phyloP scores from a whole-genome alignment of 805 yeast genomes.

The Nakazawaea wickerhamii region DNA sequence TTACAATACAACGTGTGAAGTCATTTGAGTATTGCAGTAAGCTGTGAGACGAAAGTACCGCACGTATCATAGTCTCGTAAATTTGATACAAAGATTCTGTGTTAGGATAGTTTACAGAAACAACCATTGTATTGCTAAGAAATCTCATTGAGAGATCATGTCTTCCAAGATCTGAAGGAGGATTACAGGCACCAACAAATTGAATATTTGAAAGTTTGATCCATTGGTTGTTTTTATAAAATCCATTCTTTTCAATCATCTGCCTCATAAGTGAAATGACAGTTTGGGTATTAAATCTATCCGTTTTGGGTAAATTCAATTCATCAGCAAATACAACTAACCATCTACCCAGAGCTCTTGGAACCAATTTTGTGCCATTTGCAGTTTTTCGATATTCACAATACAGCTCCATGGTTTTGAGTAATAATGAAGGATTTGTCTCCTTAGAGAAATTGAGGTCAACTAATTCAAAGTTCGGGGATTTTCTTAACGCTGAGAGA shows the following conservation, averaged over 20 bases:
- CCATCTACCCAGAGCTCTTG: slow-evolving; percentile 59
- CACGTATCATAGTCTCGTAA: slow-evolving; percentile 51
- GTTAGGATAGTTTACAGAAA: slow-evolving; percentile 80
- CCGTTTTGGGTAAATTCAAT: slow-evolving; percentile 72
- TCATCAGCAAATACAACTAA: slow-evolving; percentile 89
- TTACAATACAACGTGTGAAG: slow-evolving; percentile 62
- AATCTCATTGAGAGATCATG: slow-evolving; percentile 52
- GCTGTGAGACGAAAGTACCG: slow-evolving; percentile 58
- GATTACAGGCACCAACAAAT: slow-evolving; percentile 94
- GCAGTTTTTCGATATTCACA: slow-evolving; percentile 54
- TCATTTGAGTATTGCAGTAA: slow-evolving; percentile 46
- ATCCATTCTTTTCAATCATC: slow-evolving; percentile 66
- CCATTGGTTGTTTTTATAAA: slow-evolving; percentile 72
- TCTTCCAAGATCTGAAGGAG: slow-evolving; percentile 79
- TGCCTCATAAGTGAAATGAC: slow-evolving; percentile 72
- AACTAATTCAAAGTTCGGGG: slow-evolving; percentile 52
- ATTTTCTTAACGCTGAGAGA: slow-evolving; percentile 56
- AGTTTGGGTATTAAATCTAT: slow-evolving; percentile 66
- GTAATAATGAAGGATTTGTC: slow-evolving; percentile 55
- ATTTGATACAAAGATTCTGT: slow-evolving; percentile 56
- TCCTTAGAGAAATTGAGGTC: slow-evolving; percentile 82
- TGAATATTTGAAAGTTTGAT: slow-evolving; percentile 58
- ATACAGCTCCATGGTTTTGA: slow-evolving; percentile 65
- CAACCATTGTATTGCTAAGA: slow-evolving; percentile 55
- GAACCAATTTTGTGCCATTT: slow-evolving; percentile 50